Evolutionary conservation across 1,284 basidiomycete species (phyloP), one percentile per base, ranked within the genome.

Genomic region (Naganishia sp.): DNA sequence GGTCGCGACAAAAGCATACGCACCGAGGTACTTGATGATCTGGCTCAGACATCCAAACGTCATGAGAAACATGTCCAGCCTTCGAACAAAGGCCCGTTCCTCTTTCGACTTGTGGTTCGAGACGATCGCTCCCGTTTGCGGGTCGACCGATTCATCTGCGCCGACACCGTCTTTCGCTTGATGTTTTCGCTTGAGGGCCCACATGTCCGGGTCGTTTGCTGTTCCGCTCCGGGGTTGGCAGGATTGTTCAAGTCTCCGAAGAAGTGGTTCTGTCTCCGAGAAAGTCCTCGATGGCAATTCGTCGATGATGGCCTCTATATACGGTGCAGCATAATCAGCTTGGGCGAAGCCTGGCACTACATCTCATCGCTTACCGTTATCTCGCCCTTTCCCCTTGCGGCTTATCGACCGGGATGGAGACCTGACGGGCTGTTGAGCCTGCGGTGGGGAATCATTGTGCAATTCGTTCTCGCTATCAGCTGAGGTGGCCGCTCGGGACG

Each of bases 1-100:
- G 23, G 11, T 1, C 18, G 13, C 88, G 28, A 86, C 85, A 21
- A 80, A 75, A 88, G 86, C 52, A 25, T 53, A 67, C 61, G 71
- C 68, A 63, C 72, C 74, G 13, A 75, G 67, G 57, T 73, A 74
- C 28, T 72, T 70, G 50, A 74, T 72, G 69, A 74, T 70, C 28
- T 73, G 72, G 33, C 72, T 72, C 52, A 74, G 59, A 50, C 72
- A 75, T 13, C 64, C 69, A 45, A 68, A 75, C 6, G 72, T 59
- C 36, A 77, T 61, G 16, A 75, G 61, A 10, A 72, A 73, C 52
- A 72, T 28, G 53, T 75, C 74, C 10, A 75, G 69, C 64, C 70
- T 73, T 23, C 70, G 71, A 13, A 74, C 65, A 42, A 74, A 73
- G 16, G 63, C 42, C 10, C 67, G 64, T 56, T 75, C 74, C 46